Percentiles rank a stretch among this genome's conserved stretches.
These are phyloP conservation scores for Stropharia rugosoannulata DNA, from an alignment of 768 basidiomycete genomes.

Conservation along the genomic window DNA sequence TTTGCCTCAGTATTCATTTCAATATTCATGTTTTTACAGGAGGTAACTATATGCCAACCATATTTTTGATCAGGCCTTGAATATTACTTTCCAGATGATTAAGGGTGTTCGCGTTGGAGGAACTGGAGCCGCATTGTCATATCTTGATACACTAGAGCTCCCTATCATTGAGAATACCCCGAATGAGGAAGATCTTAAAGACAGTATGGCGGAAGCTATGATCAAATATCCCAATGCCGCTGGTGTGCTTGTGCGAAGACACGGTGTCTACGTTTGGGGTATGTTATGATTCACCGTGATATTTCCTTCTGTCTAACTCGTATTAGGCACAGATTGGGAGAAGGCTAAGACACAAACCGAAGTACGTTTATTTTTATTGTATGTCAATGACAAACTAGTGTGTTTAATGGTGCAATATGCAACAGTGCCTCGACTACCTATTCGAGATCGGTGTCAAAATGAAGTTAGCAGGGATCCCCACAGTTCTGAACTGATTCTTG, in stretches of 20 bases:
- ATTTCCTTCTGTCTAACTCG: conserved; percentile 1
- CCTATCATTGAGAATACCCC: conserved; percentile 94
- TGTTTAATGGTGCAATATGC: not conserved
- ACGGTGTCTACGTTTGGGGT: conserved; percentile 90
- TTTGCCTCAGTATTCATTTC: not conserved
- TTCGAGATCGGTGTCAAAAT: conserved; percentile 88
- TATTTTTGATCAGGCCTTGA: not conserved
- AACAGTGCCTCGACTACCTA: conserved; percentile 84
- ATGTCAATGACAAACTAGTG: not conserved
- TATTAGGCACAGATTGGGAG: conserved; percentile 68
- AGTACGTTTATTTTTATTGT: conserved; percentile 30
- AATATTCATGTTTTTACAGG: conserved; percentile 27
- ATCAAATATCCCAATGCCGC: conserved; percentile 74
- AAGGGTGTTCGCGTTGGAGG: conserved; percentile 83
- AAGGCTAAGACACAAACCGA: conserved; percentile 90
- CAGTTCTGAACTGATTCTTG: conserved; percentile 31
- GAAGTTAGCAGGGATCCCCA: conserved; percentile 61
- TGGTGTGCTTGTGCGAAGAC: conserved; percentile 73
- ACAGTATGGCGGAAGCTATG: conserved; percentile 89
- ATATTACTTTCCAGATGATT: conserved; percentile 66
- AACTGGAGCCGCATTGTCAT: conserved; percentile 72
- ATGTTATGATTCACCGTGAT: conserved; percentile 3
- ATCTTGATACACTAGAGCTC: conserved; percentile 81
- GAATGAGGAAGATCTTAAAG: conserved; percentile 84
- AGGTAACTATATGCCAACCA: conserved; percentile 28